phyloP scores from a whole-genome alignment of 345 rosid genomes.

The Angophora floribunda region DNA sequence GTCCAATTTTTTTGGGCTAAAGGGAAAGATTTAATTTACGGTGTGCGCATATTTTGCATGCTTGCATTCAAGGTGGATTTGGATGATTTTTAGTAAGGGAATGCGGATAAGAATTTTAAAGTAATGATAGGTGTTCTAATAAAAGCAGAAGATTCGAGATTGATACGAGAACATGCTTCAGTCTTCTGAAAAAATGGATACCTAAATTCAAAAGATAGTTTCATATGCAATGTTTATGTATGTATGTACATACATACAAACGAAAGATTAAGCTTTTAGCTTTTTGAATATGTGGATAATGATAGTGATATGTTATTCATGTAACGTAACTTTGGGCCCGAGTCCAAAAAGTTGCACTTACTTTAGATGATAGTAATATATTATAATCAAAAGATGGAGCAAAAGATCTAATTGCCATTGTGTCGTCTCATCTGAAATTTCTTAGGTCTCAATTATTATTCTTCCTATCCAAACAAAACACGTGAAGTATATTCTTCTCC shows the following conservation, averaged over 20 bases:
- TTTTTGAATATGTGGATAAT: not conserved
- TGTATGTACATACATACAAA: not conserved
- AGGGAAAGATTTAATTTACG: fast-evolving
- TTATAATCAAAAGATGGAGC: not conserved
- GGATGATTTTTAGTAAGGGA: not conserved
- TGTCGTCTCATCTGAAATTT: not conserved
- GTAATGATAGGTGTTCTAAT: not conserved
- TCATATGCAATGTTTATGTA: not conserved
- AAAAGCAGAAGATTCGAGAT: not conserved
- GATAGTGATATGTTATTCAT: not conserved
- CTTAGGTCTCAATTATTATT: not conserved
- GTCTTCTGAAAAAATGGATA: too few species aligned
- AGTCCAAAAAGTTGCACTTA: not conserved
- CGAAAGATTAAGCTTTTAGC: not conserved
- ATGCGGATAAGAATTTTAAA: not conserved
- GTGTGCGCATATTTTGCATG: not conserved
- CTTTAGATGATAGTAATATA: not conserved
- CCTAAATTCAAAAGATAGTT: too few species aligned
- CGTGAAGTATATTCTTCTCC: not conserved
- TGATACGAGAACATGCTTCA: not conserved
- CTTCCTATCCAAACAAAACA: not conserved
- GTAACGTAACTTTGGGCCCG: not conserved
- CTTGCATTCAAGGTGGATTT: not conserved
- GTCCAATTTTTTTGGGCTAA: not conserved
- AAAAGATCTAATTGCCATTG: not conserved